These are phyloP conservation scores for Hortaea werneckii DNA, from an alignment of 2,329 filamentous ascomycete species.

Conservation along the genomic window DNA sequence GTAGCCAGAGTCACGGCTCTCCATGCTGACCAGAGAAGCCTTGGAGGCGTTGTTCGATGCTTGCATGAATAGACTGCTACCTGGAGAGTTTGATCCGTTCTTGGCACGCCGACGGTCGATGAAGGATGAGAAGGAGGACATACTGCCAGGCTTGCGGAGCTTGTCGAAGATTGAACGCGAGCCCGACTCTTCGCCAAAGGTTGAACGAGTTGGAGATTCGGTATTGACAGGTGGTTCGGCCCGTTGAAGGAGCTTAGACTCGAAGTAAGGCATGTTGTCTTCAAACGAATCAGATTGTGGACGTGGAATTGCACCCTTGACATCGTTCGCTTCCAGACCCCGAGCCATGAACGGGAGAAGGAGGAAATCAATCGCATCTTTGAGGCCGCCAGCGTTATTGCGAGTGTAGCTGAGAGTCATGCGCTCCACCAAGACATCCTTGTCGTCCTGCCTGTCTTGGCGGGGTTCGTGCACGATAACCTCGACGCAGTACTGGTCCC, in stretches of 20 bases:
- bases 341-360: constrained; percentile 76
- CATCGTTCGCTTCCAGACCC: constrained; percentile 74
- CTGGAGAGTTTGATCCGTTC: constrained; percentile 70
- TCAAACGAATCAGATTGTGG: constrained; percentile 98
- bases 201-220: constrained; percentile 79
- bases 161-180: constrained; percentile 84
- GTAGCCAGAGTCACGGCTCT: constrained; percentile 89
- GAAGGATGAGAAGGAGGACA: constrained; percentile 91
- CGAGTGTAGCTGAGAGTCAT: constrained; percentile 63
- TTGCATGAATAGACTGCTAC: constrained; percentile 68
- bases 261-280: constrained; percentile 91
- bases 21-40: constrained; percentile 89
- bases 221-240: constrained; percentile 67
- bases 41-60: constrained; percentile 84
- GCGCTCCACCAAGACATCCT: constrained; percentile 34
- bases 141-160: constrained; percentile 87
- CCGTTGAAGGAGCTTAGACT: constrained; percentile 91
- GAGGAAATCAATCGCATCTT: constrained; percentile 92
- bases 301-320: constrained; percentile 92
- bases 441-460: constrained; percentile 32
- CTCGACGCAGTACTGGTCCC: constrained; percentile 84
- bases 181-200: constrained; percentile 64
- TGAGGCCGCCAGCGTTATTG: constrained; percentile 90
- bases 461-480: constrained; percentile 55
- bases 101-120: constrained; percentile 76